These are phyloP conservation scores for Rhizoclosmatium sp. DNA, from an alignment of 192 early-diverging fungal genomes.

Conservation along the genomic window DNA sequence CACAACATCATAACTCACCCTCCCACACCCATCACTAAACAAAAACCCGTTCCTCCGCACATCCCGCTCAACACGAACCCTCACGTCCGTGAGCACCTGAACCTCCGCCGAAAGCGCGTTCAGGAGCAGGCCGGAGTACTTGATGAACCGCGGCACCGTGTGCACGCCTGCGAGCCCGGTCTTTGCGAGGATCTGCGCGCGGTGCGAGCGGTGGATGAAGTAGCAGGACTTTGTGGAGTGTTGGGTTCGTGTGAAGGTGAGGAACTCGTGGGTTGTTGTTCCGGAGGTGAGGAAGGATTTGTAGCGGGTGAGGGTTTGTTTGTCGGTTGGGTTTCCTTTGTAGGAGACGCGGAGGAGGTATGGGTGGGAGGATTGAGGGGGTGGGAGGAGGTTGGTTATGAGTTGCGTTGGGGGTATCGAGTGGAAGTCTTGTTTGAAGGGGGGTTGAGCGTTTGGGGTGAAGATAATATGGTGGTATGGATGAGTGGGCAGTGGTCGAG, in stretches of 20 bases:
- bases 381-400: neutral
- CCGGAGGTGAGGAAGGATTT: neutral
- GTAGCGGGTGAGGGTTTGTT: neutral
- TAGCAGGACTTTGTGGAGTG: neutral
- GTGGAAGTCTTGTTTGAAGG: neutral
- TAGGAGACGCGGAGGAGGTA: neutral
- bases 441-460: neutral
- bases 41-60: conserved; percentile 19
- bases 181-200: neutral
- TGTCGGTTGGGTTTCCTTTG: neutral
- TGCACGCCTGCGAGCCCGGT: neutral
- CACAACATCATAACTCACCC: conserved; percentile 25
- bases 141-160: conserved; percentile 18
- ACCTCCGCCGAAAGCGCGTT: conserved; percentile 28
- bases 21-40: conserved; percentile 46
- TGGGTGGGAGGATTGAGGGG: neutral
- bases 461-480: neutral
- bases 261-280: neutral
- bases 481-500: no score
- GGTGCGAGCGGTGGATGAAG: neutral
- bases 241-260: neutral
- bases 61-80: conserved; percentile 17
- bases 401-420: no score
- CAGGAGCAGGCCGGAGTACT: conserved; percentile 40
- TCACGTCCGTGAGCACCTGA: conserved; percentile 7